Evolutionary conservation across 139 green algal genomes (phyloP).

Genomic region (Spirogloea muscicola): DNA sequence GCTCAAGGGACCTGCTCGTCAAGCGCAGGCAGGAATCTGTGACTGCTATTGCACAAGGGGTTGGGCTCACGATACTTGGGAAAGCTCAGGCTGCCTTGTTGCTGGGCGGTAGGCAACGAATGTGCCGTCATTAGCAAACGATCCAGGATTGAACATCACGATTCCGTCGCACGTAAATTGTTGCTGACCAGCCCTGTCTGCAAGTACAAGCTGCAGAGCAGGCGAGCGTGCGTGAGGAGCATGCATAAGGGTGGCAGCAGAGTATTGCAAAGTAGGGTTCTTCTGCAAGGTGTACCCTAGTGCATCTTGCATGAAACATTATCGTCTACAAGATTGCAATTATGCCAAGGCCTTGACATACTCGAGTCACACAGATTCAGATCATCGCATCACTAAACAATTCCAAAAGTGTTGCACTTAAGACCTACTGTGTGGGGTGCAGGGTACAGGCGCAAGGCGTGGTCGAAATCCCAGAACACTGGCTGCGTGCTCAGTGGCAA

Average conservation of each 20-base stretch:
- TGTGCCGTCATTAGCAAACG: constrained; percentile 32
- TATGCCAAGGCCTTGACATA: no score
- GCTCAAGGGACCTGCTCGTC: no score
- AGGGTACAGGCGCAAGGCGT: constrained; percentile 79
- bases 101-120: constrained; percentile 30
- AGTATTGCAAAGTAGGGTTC: no score
- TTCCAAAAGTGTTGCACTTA: no score
- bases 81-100: constrained; percentile 19
- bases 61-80: no score
- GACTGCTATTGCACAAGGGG: no score
- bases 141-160: constrained; percentile 29
- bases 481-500: constrained; percentile 78
- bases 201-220: constrained; percentile 23
- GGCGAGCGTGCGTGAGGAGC: neutral
- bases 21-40: no score
- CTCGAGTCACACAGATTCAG: neutral
- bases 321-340: neutral
- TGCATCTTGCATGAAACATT: no score
- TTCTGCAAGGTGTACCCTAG: no score
- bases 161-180: constrained; percentile 18
- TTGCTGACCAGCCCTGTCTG: constrained; percentile 22
- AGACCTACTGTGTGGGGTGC: constrained; percentile 69
- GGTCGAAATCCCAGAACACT: constrained; percentile 74
- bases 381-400: constrained; percentile 53
- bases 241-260: neutral